Evolutionary conservation across 1,139 yeast genomes (phyloP).

Genomic region (Hemisphaericaspora xylofermentans): DNA sequence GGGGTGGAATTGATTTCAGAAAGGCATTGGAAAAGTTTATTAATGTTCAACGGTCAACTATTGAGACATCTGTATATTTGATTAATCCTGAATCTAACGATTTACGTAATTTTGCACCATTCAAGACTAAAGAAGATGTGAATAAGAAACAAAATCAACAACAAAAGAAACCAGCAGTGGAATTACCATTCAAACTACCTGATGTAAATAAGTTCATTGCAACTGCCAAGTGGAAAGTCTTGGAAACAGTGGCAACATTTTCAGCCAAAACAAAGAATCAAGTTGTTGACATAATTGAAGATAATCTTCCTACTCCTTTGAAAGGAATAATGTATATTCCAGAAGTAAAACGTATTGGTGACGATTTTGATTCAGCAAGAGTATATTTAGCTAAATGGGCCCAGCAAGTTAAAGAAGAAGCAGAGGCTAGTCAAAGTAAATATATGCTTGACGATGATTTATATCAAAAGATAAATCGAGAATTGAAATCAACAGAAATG

Average conservation of each 20-base stretch:
- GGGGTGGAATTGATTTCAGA: conserved; percentile 90
- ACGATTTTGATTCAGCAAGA: conserved; percentile 90
- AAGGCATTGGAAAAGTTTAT: conserved; percentile 52
- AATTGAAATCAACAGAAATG: conserved; percentile 64
- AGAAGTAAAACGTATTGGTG: conserved; percentile 76
- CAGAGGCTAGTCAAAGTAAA: conserved; percentile 66
- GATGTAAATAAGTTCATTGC: conserved; percentile 52
- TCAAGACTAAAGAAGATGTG: conserved; percentile 22
- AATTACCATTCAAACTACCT: conserved; percentile 29
- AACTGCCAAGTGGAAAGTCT: conserved; percentile 79
- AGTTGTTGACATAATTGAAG: conserved; percentile 57
- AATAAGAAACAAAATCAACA: conserved; percentile 15
- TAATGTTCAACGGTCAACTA: conserved; percentile 62
- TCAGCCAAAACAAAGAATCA: conserved; percentile 68
- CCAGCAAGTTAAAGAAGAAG: conserved; percentile 88
- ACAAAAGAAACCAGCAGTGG: not conserved
- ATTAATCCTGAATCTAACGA: conserved; percentile 83
- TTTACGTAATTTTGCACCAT: conserved; percentile 73
- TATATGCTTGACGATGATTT: conserved; percentile 63
- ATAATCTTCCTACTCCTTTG: conserved; percentile 65
- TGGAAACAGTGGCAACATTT: conserved; percentile 82
- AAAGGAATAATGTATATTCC: conserved; percentile 69
- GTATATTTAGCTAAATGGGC: conserved; percentile 98
- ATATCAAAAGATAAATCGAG: conserved; percentile 58
- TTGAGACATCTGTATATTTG: conserved; percentile 71